These are phyloP conservation scores for Suillus hirtellus DNA, from an alignment of 768 basidiomycete genomes.

Conservation along the genomic window DNA sequence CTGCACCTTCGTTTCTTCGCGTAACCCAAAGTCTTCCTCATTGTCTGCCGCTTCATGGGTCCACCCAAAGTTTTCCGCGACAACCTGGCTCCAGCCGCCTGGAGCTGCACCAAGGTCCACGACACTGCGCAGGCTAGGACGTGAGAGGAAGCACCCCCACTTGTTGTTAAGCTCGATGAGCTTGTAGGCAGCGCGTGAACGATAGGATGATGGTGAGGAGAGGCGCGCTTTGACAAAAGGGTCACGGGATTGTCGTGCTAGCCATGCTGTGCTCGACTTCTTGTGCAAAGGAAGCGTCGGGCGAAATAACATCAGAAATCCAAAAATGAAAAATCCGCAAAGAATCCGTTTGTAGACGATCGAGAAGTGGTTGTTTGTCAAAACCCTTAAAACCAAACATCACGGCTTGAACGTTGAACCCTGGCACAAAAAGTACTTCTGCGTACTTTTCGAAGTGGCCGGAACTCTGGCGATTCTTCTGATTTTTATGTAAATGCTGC, in stretches of 20 bases:
- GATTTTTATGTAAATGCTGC: neutral
- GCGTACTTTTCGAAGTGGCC: neutral
- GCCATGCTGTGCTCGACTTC: constrained; percentile 55
- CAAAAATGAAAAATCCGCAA: neutral
- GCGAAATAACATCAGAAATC: constrained; percentile 37
- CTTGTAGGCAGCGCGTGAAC: constrained; percentile 91
- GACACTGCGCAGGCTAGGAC: constrained; percentile 57
- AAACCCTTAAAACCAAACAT: constrained; percentile 5
- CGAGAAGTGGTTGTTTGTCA: constrained; percentile 4
- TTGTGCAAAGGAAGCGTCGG: constrained; percentile 29
- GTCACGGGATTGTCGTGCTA: constrained; percentile 67
- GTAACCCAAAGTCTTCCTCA: constrained; percentile 1
- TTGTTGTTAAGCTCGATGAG: constrained; percentile 74
- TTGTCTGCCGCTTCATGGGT: constrained; percentile 7
- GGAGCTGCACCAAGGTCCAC: constrained; percentile 93
- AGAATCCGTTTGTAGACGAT: neutral
- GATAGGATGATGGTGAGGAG: constrained; percentile 50
- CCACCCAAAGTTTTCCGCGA: constrained; percentile 62
- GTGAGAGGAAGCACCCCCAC: constrained; percentile 52
- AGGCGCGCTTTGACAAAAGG: constrained; percentile 66
- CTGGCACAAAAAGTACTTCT: neutral
- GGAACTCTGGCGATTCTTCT: neutral
- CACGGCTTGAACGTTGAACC: neutral
- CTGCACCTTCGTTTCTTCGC: constrained; percentile 3
- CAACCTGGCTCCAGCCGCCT: constrained; percentile 93